phyloP scores from a whole-genome alignment of 2,329 filamentous ascomycete genomes.

The Pyricularia pennisetigena region DNA sequence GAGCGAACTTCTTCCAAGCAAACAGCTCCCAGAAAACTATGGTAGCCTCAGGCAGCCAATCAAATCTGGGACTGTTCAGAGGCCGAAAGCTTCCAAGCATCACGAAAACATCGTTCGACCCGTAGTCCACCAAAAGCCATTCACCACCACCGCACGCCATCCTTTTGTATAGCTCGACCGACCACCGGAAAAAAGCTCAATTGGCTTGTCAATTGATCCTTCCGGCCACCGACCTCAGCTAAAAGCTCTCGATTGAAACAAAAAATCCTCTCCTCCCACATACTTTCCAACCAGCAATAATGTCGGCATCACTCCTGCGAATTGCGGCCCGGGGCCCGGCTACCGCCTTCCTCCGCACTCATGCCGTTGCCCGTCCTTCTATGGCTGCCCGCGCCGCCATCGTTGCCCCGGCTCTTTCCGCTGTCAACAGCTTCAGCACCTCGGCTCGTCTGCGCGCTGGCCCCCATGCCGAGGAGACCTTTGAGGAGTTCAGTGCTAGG shows the following conservation, averaged over 20 bases:
- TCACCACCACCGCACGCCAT: neutral
- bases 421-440: conserved; percentile 54
- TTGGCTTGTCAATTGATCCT: neutral
- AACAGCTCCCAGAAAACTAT: neutral
- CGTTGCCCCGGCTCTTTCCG: conserved; percentile 37
- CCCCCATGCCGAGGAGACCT: conserved; percentile 82
- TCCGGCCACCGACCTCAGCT: neutral
- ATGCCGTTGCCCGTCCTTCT: conserved; percentile 45
- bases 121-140: neutral
- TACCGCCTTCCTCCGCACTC: conserved; percentile 53
- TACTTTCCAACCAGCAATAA: conserved; percentile 9
- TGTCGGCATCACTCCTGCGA: conserved; percentile 58
- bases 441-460: conserved; percentile 40
- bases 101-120: conserved; percentile 19
- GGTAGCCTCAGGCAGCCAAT: conserved; percentile 2
- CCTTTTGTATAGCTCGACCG: neutral
- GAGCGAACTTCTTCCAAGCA: neutral
- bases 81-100: conserved; percentile 5
- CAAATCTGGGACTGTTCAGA: neutral
- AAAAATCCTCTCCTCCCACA: neutral
- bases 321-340: conserved; percentile 58
- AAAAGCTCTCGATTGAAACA: neutral
- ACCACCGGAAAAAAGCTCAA: neutral
- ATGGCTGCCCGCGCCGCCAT: conserved; percentile 33
- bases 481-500: conserved; percentile 98